phyloP scores from a whole-genome alignment of 2,329 filamentous ascomycete species.

The Ophiostoma tasmaniense region DNA sequence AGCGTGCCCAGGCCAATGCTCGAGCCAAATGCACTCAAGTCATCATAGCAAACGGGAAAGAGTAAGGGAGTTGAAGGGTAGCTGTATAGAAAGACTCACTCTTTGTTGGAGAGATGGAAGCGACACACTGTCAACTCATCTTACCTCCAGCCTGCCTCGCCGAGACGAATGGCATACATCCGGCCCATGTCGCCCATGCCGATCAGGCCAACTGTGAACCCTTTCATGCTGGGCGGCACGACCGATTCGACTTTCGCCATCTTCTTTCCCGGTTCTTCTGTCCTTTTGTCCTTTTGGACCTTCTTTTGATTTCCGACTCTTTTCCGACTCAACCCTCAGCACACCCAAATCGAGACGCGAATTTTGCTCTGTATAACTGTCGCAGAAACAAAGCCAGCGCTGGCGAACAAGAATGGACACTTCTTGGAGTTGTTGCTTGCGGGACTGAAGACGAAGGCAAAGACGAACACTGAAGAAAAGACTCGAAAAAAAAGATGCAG shows the following conservation, averaged over 20 bases:
- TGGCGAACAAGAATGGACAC: neutral
- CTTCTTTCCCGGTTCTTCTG: neutral
- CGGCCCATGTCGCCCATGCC: constrained; percentile 99
- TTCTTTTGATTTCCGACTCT: neutral
- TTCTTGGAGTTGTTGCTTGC: neutral
- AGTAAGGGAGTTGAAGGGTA: neutral
- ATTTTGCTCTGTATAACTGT: neutral
- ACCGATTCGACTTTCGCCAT: constrained; percentile 13
- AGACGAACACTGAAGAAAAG: neutral
- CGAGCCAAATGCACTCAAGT: constrained; percentile 99
- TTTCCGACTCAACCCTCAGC: neutral
- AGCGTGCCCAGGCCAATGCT: constrained; percentile 65
- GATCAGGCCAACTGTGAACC: constrained; percentile 82
- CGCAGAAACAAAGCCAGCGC: neutral
- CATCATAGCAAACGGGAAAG: constrained; percentile 57
- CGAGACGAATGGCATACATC: constrained; percentile 89
- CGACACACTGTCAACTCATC: neutral
- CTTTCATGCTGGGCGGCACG: constrained; percentile 41
- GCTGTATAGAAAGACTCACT: constrained; percentile 6
- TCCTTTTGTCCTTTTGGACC: neutral
- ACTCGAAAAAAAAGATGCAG: constrained; percentile 1
- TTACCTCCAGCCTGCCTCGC: constrained; percentile 95
- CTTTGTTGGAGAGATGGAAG: neutral
- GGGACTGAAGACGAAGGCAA: neutral
- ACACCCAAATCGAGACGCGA: neutral